Percentiles rank a stretch among this genome's conserved stretches.
phyloP scores from a whole-genome alignment of 331 rosid species.

The Quercus lobata region DNA sequence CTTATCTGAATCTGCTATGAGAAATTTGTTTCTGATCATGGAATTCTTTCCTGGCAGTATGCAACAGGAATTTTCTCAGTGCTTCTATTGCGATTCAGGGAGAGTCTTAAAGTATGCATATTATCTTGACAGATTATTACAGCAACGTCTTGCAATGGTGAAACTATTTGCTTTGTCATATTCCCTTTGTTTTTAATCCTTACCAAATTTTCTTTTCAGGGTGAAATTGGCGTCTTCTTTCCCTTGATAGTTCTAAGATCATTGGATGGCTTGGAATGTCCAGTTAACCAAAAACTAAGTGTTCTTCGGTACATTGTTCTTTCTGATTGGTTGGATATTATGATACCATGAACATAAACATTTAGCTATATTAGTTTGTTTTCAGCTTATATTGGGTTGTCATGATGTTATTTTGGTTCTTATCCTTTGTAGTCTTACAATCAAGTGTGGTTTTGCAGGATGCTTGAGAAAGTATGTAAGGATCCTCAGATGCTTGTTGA shows the following conservation, averaged over 20 bases:
- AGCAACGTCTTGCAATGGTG: slow-evolving; percentile 16
- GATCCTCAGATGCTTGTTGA: slow-evolving; percentile 99
- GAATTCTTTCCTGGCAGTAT: slow-evolving; percentile 63
- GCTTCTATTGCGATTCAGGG: slow-evolving; percentile 92
- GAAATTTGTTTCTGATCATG: slow-evolving; percentile 24
- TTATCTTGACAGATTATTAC: slow-evolving; percentile 24
- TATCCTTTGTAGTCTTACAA: slow-evolving; percentile 26
- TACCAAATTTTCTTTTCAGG: slow-evolving; percentile 50
- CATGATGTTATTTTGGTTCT: slow-evolving; percentile 17
- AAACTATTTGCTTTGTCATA: slow-evolving; percentile 19
- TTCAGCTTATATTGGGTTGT: slow-evolving; percentile 1
- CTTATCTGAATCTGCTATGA: slow-evolving; percentile 2
- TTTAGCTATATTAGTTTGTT: not conserved
- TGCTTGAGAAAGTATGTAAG: slow-evolving; percentile 92
- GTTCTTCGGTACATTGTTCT: slow-evolving; percentile 76
- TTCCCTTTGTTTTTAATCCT: slow-evolving; percentile 10
- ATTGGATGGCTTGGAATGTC: slow-evolving; percentile 75
- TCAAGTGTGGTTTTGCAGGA: slow-evolving; percentile 53
- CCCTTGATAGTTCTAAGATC: slow-evolving; percentile 95
- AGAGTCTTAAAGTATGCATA: slow-evolving; percentile 87
- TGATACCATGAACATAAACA: not conserved
- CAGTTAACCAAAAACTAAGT: slow-evolving; percentile 79
- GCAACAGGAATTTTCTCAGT: slow-evolving; percentile 92
- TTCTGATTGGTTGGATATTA: slow-evolving; percentile 21
- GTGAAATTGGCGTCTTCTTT: slow-evolving; percentile 97